Percentiles rank a stretch among this genome's conserved stretches.
These are phyloP conservation scores for Pueraria montana DNA, from an alignment of 306 rosid genomes.

Conservation along the genomic window DNA sequence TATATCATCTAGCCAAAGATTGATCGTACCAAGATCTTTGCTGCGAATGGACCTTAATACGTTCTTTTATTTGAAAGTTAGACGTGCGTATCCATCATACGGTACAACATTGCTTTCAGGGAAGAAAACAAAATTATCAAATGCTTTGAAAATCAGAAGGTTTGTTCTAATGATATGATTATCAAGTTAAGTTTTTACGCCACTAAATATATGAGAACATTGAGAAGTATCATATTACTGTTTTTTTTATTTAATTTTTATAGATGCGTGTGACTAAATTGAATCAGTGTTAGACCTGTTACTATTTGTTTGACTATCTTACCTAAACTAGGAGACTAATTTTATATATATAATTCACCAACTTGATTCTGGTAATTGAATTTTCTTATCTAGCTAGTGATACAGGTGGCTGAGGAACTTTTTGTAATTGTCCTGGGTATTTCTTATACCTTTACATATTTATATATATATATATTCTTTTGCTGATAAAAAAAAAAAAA, in stretches of 20 bases:
- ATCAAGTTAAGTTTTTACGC: conserved; percentile 30
- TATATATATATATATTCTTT: no score
- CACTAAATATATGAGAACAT: not conserved
- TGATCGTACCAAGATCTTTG: conserved; percentile 36
- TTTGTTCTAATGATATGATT: conserved; percentile 45
- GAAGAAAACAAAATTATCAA: conserved; percentile 29
- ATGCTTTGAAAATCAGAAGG: not conserved
- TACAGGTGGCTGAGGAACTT: no score
- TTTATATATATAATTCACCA: not conserved
- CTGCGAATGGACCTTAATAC: conserved; percentile 10
- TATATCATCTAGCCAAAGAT: conserved; percentile 8
- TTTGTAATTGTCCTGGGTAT: no score
- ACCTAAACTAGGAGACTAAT: not conserved
- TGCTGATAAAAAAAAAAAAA: no score
- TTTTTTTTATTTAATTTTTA: not conserved
- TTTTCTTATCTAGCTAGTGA: conserved; percentile 4
- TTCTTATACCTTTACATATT: no score
- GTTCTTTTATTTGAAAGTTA: conserved; percentile 30
- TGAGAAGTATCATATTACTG: not conserved
- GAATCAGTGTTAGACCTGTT: not conserved
- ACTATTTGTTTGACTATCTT: not conserved
- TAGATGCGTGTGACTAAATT: not conserved
- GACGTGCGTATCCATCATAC: conserved; percentile 32
- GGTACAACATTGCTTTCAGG: conserved; percentile 45
- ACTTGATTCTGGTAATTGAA: conserved; percentile 13